Conservation (phyloP, 345 rosid genomes). For the Eucalyptus polyanthemos region DNA sequence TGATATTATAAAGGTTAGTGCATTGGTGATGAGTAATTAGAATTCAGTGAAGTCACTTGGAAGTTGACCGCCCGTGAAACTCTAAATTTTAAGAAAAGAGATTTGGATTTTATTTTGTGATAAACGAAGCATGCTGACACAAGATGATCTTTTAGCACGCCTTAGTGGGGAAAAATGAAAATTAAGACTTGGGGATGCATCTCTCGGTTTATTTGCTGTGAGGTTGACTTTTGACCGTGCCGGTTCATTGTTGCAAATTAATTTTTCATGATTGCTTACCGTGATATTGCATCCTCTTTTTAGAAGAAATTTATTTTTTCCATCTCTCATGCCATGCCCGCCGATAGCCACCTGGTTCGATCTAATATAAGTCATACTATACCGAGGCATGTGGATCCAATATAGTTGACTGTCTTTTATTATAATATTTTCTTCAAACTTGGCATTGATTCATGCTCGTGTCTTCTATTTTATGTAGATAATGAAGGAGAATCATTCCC, state of each 20-base stretch:
- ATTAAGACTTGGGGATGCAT: neutral
- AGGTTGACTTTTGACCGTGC: neutral
- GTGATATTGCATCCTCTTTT: neutral
- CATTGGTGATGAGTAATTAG: neutral
- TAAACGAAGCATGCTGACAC: neutral
- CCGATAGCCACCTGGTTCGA: neutral
- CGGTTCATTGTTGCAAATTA: neutral
- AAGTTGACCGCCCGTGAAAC: neutral
- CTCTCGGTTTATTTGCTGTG: neutral
- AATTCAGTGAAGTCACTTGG: neutral
- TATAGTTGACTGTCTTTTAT: neutral
- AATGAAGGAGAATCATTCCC: neutral
- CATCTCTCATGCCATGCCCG: neutral
- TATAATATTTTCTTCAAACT: neutral
- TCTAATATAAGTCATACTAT: neutral
- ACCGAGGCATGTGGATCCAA: neutral
- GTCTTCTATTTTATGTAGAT: neutral
- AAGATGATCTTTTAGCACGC: neutral
- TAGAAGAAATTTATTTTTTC: neutral
- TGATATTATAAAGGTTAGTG: neutral
- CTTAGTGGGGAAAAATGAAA: neutral
- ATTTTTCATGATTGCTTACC: neutral
- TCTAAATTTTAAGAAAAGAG: neutral
- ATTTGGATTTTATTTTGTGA: neutral
- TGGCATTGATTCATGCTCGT: neutral